Evolutionary conservation across 192 early-diverging fungal genomes (phyloP), one percentile per base, ranked within the genome.

Genomic region (Lobosporangium transversale): DNA sequence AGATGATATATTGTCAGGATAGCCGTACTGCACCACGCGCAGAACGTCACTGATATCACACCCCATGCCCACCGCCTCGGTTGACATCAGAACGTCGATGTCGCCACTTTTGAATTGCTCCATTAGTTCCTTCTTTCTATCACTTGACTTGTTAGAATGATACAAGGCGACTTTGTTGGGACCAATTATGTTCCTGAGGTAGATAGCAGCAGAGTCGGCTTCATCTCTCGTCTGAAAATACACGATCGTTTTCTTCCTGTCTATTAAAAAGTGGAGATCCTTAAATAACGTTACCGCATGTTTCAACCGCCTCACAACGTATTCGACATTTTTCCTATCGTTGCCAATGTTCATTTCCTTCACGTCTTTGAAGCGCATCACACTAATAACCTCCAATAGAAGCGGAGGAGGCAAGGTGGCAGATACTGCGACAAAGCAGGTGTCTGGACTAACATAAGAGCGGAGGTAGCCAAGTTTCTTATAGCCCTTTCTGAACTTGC

Each of bases 1-100:
- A 4, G 48, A 53, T 3, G 27, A 40, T 1, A 68, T 4, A 31
- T 18, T 53, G 6, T 35, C 3, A 3, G 56, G 57, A 31, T 3
- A 7, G 3, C 40, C 23, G 49, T 27, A 68, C 44, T 69, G 67
- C 11, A 69, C 58, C 35, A 69, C 67, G 33, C 67, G 52, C 9
- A 27, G 3, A 37, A 69, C 30, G 24, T 69, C 40, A 23, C 23
- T 61, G 33, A 69, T 61, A 36, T 69, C 58, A 29, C 56, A 59
- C 0, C 57, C 66, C 66, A 68, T 67, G 12, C 65, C 65, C 26
- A 35, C 54, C 27, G 65, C 65, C 35, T 67, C 66, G 1, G 66
- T 68, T 9, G 67, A 27, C 11, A 60, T 57, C 26, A 69, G 53
- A 14, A 59, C 43, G 20, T 1, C 1, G 6, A 53, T 8, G 11